A percentile compares a stretch with the other conserved stretches of the same genome.
Evolutionary conservation across 306 rosid species (phyloP).

Genomic region (Acacia confusa): DNA sequence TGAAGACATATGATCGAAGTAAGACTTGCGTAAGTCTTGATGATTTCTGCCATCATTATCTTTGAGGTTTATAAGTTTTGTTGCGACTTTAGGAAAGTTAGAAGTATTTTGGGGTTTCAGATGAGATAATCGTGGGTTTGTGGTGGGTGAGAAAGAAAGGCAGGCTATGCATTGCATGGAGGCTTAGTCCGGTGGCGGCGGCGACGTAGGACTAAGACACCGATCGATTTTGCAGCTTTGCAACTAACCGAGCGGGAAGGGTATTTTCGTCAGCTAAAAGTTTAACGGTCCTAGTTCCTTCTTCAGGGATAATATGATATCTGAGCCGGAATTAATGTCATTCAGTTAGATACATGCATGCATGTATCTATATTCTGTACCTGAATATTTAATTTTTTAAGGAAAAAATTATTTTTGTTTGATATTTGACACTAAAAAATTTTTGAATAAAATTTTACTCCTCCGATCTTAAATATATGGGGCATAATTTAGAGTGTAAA

Average conservation of each 20-base stretch:
- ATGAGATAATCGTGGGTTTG: constrained; percentile 23
- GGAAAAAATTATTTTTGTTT: too few species aligned
- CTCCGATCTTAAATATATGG: too few species aligned
- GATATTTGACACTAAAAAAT: too few species aligned
- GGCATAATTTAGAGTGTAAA: too few species aligned
- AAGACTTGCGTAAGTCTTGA: constrained; percentile 39
- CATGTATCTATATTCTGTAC: too few species aligned
- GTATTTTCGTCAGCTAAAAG: constrained; percentile 21
- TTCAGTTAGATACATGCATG: too few species aligned
- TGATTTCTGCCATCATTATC: constrained; percentile 13
- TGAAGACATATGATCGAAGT: constrained; percentile 40
- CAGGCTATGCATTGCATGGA: constrained; percentile 57
- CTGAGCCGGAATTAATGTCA: too few species aligned
- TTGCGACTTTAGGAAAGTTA: constrained; percentile 23
- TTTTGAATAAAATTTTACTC: too few species aligned
- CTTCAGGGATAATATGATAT: constrained; percentile 12
- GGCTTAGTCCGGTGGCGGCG: constrained; percentile 17
- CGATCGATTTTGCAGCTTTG: not conserved
- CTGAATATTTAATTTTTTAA: too few species aligned
- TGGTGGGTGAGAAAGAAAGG: constrained; percentile 38
- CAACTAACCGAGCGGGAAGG: constrained; percentile 27
- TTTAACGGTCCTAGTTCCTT: not conserved
- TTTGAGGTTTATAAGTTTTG: constrained; percentile 35
- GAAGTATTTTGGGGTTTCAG: constrained; percentile 32
- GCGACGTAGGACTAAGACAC: not conserved